Base-by-base conservation (phyloP, 75 land plant genomes). In the Ceratopteris richardii region DNA sequence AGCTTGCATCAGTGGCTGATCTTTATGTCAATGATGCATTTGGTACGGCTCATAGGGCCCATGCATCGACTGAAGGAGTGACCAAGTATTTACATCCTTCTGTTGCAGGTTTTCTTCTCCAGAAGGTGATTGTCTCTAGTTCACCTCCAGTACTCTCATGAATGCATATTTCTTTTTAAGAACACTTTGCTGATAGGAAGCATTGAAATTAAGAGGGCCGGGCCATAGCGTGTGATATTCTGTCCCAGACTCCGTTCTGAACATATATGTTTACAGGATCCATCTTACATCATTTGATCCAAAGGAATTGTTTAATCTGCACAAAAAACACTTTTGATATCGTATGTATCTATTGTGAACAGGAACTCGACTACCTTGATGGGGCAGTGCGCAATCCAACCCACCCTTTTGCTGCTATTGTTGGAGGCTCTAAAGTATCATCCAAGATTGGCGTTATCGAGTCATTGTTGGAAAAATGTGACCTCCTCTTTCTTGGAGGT, bases 1-100 rank as follows among this genome's bases (percentile, higher is more conserved):
- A 90, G 66, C 63, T 90, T 1, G 87, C 96, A 33, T 60, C 90
- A 24, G 73, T 87, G 68, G 86, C 90, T 54, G 96, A 90, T 51
- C 68, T 86, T 0, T 90, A 85, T 76, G 95, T 89, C 14, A 89
- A 89, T 65, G 94, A 88, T 73, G 94, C 94, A 16, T 88, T 88
- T 71, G 93, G 93, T 12, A 85, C 94, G 52, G 94, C 94, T 11
- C 94, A 88, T 60, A 77, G 94, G 51, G 94, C 95, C 17, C 95
- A 89, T 66, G 90, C 95, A 0, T 85, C 90, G 9, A 89, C 95
- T 0, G 95, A 86, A 58, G 96, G 96, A 4, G 90, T 86, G 19
- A 76, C 96, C 17, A 88, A 87, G 57, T 83, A 63, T 63, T 74
- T 90, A 52, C 70, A 69, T 36, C 88, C 81, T 29, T 69, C 88